Evolutionary conservation across 768 basidiomycete genomes (phyloP), one percentile per base, ranked within the genome.

Genomic region (Chiua virens): DNA sequence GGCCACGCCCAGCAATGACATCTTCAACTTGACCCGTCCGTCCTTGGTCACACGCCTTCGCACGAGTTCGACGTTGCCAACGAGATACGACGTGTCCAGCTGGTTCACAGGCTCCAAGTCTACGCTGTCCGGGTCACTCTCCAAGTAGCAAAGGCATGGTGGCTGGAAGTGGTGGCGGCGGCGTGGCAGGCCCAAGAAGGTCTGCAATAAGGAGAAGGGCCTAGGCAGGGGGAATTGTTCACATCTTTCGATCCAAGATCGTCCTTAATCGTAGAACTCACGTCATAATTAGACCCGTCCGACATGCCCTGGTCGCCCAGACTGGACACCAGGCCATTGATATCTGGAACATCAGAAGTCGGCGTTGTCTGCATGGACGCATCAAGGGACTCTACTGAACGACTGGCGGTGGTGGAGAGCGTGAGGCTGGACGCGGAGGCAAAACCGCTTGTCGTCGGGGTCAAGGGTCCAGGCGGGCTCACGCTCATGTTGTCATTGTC

Each of bases 21-120:
- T 67, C 71, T 89, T 91, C 40, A 88, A 59, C 71, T 89, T 90
- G 47, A 83, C 74, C 38, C 83, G 83, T 6, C 88, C 87, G 58
- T 87, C 79, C 55, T 73, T 73, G 43, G 79, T 80, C 42, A 75
- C 75, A 21, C 88, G 77, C 46, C 79, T 74, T 18, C 18, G 79
- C 64, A 78, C 71, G 13, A 88, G 72, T 54, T 81, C 79, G 59
- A 89, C 72, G 54, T 60, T 66, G 42, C 75, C 80, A 37, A 72
- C 59, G 36, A 76, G 69, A 48, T 50, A 69, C 20, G 56, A 49
- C 38, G 40, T 50, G 20, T 37, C 42, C 15, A 14, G 7, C 11
- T 10, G 11, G 32, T 34, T 34, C 1, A 14, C 32, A 34, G 32
- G 14, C 32, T 15, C 32, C 28, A 9, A 5, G 9, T 13, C 34